These are phyloP conservation scores for Auxenochlorella pyrenoidosa DNA, from an alignment of 139 green algal genomes.

Conservation along the genomic window DNA sequence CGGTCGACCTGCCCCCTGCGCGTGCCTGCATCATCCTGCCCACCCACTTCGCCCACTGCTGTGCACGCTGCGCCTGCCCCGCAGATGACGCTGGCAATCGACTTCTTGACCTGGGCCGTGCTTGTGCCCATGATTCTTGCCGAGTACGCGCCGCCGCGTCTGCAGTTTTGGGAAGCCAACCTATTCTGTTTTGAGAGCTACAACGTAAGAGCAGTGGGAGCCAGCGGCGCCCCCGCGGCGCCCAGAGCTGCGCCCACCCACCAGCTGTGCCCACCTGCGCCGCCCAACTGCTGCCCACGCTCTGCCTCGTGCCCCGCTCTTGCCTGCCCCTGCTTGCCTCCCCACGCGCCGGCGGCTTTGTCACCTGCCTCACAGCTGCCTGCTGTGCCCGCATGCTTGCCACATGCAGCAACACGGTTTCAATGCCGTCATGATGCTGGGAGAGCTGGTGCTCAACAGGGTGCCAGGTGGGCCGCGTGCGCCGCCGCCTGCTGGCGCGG, in stretches of 20 bases:
- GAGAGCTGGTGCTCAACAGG: conserved; percentile 18
- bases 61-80: not conserved
- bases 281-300: not conserved
- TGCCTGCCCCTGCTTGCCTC: not conserved
- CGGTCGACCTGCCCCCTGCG: not conserved
- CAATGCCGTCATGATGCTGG: conserved; percentile 34
- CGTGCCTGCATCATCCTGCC: not conserved
- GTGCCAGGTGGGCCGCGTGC: conserved; percentile 5
- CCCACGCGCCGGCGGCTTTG: not conserved
- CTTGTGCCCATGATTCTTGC: conserved; percentile 33
- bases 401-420: conserved; percentile 37
- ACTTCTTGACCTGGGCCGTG: conserved; percentile 14
- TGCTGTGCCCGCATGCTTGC: not conserved
- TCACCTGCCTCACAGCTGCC: not conserved
- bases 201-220: not conserved
- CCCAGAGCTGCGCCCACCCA: not conserved
- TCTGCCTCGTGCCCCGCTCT: not conserved
- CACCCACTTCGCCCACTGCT: not conserved
- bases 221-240: no score
- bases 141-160: not conserved
- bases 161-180: not conserved
- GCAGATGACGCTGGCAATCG: conserved; percentile 20
- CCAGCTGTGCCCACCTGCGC: not conserved
- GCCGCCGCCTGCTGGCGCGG: no score
- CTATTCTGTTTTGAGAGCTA: conserved; percentile 29